These are phyloP conservation scores for Polychytrium aggregatum DNA, from an alignment of 192 early-diverging fungal species.

Conservation along the genomic window DNA sequence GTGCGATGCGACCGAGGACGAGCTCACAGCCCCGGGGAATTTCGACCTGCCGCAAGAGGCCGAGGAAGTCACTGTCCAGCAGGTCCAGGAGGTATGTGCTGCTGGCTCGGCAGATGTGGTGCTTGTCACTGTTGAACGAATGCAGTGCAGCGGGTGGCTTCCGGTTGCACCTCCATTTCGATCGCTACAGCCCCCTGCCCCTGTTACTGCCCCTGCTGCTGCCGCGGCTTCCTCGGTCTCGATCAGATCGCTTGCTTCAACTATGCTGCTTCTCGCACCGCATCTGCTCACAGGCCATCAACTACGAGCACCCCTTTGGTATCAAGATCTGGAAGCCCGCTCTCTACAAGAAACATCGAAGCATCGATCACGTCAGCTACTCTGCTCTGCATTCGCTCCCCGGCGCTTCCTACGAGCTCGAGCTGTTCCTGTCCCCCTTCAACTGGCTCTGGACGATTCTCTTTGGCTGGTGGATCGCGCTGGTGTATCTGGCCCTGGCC, in stretches of 20 bases:
- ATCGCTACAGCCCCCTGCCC: too few relatives aligned
- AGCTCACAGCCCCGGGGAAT: too few relatives aligned
- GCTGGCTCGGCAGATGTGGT: too few relatives aligned
- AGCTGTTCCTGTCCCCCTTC: constrained; percentile 64
- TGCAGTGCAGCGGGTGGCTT: too few relatives aligned
- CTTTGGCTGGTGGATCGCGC: constrained; percentile 82
- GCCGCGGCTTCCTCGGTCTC: not conserved
- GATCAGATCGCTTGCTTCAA: too few relatives aligned
- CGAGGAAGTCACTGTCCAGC: too few relatives aligned
- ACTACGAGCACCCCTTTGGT: constrained; percentile 75
- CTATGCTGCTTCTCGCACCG: too few relatives aligned
- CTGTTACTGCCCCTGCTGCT: not conserved
- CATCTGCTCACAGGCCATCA: constrained; percentile 20
- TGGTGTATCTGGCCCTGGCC: constrained; percentile 51
- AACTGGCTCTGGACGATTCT: constrained; percentile 80
- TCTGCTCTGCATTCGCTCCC: constrained; percentile 61
- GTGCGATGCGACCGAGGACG: too few relatives aligned
- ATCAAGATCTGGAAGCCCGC: constrained; percentile 94
- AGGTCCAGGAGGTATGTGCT: too few relatives aligned
- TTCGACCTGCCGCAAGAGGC: too few relatives aligned
- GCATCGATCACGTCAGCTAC: constrained; percentile 69
- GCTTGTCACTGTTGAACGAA: too few relatives aligned
- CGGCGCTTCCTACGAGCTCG: constrained; percentile 39
- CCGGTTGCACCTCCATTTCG: too few relatives aligned
- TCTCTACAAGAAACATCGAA: constrained; percentile 88